Conservation (phyloP, 73 alveolate species). For the Urostyla sp. region DNA sequence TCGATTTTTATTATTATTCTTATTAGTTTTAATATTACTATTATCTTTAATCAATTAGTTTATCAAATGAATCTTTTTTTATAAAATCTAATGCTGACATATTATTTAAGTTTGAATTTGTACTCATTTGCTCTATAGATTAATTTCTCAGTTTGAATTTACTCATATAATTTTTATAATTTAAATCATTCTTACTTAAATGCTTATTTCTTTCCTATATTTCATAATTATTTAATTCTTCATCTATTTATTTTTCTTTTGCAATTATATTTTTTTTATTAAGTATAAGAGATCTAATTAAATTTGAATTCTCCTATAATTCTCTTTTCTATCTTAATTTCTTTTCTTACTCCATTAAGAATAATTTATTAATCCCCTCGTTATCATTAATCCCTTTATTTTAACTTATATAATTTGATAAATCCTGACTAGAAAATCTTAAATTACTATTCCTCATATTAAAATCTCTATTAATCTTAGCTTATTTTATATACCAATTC, state of each 20-base stretch:
- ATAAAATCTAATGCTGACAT: constrained; percentile 9
- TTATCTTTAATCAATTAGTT: not conserved
- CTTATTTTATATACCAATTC: not conserved
- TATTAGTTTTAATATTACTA: not conserved
- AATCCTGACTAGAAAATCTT: too few species aligned
- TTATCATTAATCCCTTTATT: not conserved
- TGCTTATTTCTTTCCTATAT: constrained; percentile 5
- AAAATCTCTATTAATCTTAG: constrained; percentile 11
- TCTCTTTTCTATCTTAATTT: not conserved
- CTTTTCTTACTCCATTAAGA: not conserved
- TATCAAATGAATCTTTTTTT: constrained; percentile 1
- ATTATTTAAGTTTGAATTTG: not conserved
- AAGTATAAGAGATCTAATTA: not conserved
- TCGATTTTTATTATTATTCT: constrained; percentile 1
- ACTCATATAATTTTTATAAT: not conserved
- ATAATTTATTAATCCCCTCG: constrained; percentile 12
- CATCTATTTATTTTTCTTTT: constrained; percentile 1
- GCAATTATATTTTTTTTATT: not conserved
- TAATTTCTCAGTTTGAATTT: constrained; percentile 6
- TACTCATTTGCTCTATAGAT: not conserved
- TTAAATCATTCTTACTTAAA: not conserved
- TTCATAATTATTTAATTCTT: not conserved
- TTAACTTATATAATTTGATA: not conserved
- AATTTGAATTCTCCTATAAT: not conserved
- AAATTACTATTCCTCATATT: too few species aligned